Evolutionary conservation across 2,329 filamentous ascomycete genomes (phyloP), one percentile per base, ranked within the genome.

Genomic region (Pleoardoris graminearum): DNA sequence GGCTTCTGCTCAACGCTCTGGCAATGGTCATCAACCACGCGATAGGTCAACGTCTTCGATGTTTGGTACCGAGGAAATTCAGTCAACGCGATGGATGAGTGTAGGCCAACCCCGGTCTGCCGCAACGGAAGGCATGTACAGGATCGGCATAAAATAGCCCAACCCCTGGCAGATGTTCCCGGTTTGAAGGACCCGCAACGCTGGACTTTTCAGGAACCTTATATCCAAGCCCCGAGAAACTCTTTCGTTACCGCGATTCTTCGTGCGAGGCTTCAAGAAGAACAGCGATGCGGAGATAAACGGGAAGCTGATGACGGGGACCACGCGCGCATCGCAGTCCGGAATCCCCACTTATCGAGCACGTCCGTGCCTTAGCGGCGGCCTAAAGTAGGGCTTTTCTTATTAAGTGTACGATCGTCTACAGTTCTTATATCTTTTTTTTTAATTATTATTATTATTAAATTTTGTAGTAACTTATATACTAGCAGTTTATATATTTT

Each of bases 111-210:
- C 45, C 5, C 45, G 45, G 14, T 21, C 33, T 12, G 36, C 45
- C n/a, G 45, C 45, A 30, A 48, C 38, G 7, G 45, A 43, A 22
- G 48, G 48, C 7, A 74, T 54, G 43, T 72, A 74, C 12, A 68
- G 55, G 8, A 58, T 55, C 1, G 71, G 71, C n/a, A 74, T 63
- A 57, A 73, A 73, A 56, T 69, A 74, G 32, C 67, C 70, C 5
- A 72, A 51, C 3, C 61, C 62, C 55, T 71, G 65, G 2, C 68
- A 54, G n/a, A 72, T 51, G 54, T 70, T 73, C 10, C 66, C 63
- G 11, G 57, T 23, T n/a, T 67, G 66, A 33, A 67, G 71, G 8
- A 68, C 57, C 60, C 63, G 67, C 59, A 74, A 73, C 1, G 50
- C 23, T 7, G 39, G 36, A 7, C 48, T 41, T 5, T 37, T 75